Evolutionary conservation across 2,329 filamentous ascomycete genomes (phyloP).

Genomic region (Stagonosporopsis tanaceti): DNA sequence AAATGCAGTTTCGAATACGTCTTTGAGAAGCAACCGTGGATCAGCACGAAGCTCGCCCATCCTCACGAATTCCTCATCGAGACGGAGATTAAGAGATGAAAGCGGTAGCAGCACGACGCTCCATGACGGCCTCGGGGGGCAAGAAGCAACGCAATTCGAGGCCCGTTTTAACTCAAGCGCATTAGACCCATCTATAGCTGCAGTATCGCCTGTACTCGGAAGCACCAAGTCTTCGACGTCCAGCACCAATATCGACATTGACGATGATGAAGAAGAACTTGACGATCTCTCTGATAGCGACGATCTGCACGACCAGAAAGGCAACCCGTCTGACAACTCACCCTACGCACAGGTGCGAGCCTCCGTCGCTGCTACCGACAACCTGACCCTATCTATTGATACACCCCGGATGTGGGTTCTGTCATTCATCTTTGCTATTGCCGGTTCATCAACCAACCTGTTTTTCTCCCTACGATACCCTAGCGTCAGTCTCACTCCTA

Average conservation of each 20-base stretch:
- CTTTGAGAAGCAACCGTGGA: slow-evolving; percentile 25
- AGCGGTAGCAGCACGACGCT: slow-evolving; percentile 35
- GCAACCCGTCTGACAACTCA: slow-evolving; percentile 71
- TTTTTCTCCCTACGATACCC: slow-evolving; percentile 92
- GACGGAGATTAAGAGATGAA: slow-evolving; percentile 38
- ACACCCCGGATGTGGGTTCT: slow-evolving; percentile 88
- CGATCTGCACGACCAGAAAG: slow-evolving; percentile 47
- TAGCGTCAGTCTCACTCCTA: slow-evolving; percentile 86
- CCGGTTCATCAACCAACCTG: slow-evolving; percentile 83
- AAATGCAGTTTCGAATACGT: slow-evolving; percentile 26
- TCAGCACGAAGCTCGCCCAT: slow-evolving; percentile 31
- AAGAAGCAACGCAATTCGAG: slow-evolving; percentile 43
- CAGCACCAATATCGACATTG: slow-evolving; percentile 37
- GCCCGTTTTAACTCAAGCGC: slow-evolving; percentile 44
- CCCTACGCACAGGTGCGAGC: slow-evolving; percentile 82
- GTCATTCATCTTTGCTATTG: slow-evolving; percentile 79
- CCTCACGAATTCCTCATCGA: slow-evolving; percentile 29
- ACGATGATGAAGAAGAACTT: slow-evolving; percentile 29
- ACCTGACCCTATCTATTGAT: slow-evolving; percentile 80
- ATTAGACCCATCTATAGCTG: slow-evolving; percentile 32
- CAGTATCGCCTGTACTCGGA: slow-evolving; percentile 33
- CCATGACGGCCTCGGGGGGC: slow-evolving; percentile 34
- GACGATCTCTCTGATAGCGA: slow-evolving; percentile 47
- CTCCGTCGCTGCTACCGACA: slow-evolving; percentile 78
- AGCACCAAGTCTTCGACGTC: slow-evolving; percentile 41